A percentile compares a stretch with the other conserved stretches of the same genome.
Evolutionary conservation across 345 rosid genomes (phyloP).

Genomic region (Microthlaspi erraticum): DNA sequence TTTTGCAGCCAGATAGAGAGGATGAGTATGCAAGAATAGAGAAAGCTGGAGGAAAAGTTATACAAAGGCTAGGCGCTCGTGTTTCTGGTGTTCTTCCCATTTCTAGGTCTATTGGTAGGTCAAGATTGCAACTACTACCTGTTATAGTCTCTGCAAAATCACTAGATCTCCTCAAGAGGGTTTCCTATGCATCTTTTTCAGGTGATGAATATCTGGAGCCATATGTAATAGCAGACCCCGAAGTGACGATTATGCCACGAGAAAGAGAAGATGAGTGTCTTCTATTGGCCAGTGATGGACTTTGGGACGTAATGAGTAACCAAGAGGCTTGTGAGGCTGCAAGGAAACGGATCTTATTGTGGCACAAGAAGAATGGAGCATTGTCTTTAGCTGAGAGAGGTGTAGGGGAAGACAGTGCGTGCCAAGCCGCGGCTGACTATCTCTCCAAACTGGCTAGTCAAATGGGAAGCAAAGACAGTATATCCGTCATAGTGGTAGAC

Average conservation of each 20-base stretch:
- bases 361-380: slow-evolving; percentile 79
- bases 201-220: slow-evolving; percentile 97
- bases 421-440: slow-evolving; percentile 83
- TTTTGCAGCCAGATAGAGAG: slow-evolving; percentile 75
- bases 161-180: slow-evolving; percentile 4
- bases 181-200: slow-evolving; percentile 41
- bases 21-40: slow-evolving; percentile 89
- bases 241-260: slow-evolving; percentile 82
- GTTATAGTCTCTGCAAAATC: slow-evolving; percentile 30
- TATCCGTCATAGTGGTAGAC: slow-evolving; percentile 86
- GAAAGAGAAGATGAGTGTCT: slow-evolving; percentile 92
- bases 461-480: slow-evolving; percentile 86
- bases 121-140: slow-evolving; percentile 14
- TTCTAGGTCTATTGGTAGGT: slow-evolving; percentile 93
- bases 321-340: slow-evolving; percentile 95
- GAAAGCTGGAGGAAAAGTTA: slow-evolving; percentile 91
- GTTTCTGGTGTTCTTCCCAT: slow-evolving; percentile 96
- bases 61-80: slow-evolving; percentile 93
- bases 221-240: slow-evolving; percentile 96
- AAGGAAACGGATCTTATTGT: slow-evolving; percentile 66
- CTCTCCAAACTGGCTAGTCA: slow-evolving; percentile 74
- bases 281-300: slow-evolving; percentile 88
- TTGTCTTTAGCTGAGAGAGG: slow-evolving; percentile 61
- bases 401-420: slow-evolving; percentile 69
- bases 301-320: slow-evolving; percentile 96